Conservation (phyloP, 2,329 filamentous ascomycete species). For the Phialophora tarda region DNA sequence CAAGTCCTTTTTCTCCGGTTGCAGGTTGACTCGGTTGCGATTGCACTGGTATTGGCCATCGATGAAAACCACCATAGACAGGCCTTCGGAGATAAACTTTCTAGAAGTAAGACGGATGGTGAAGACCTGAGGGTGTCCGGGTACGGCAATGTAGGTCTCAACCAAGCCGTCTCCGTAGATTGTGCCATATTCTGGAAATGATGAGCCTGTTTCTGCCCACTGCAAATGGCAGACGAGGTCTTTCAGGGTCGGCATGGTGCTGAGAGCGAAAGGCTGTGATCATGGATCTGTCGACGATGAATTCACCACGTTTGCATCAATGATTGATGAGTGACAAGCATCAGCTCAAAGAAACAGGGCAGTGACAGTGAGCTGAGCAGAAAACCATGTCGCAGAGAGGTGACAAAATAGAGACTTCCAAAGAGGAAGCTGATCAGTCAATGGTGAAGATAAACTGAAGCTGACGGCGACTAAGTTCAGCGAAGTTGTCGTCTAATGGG, state of each 20-base stretch:
- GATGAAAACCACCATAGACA: slow-evolving; percentile 63
- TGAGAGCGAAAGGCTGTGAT: not conserved
- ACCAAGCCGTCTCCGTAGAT: slow-evolving; percentile 59
- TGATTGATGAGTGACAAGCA: not conserved
- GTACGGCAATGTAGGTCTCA: slow-evolving; percentile 59
- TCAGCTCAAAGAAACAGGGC: not conserved
- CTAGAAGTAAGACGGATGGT: slow-evolving; percentile 56
- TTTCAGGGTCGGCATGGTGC: slow-evolving; percentile 60
- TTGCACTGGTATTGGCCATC: slow-evolving; percentile 65
- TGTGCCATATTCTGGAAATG: slow-evolving; percentile 57
- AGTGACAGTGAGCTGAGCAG: not conserved
- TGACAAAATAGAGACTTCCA: not conserved
- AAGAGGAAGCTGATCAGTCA: not conserved
- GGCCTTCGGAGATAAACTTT: slow-evolving; percentile 59
- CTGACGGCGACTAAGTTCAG: not conserved
- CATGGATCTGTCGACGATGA: not conserved
- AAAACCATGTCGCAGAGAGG: not conserved
- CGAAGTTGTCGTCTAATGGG: not conserved
- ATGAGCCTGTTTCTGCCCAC: slow-evolving; percentile 50
- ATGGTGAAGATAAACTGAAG: not conserved
- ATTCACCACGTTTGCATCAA: not conserved
- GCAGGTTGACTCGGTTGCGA: slow-evolving; percentile 55
- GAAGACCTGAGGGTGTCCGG: slow-evolving; percentile 51
- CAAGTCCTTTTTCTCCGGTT: slow-evolving; percentile 41
- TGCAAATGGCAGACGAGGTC: slow-evolving; percentile 60